phyloP scores from a whole-genome alignment of 2,329 filamentous ascomycete genomes.

The Pyricularia pennisetigena region DNA sequence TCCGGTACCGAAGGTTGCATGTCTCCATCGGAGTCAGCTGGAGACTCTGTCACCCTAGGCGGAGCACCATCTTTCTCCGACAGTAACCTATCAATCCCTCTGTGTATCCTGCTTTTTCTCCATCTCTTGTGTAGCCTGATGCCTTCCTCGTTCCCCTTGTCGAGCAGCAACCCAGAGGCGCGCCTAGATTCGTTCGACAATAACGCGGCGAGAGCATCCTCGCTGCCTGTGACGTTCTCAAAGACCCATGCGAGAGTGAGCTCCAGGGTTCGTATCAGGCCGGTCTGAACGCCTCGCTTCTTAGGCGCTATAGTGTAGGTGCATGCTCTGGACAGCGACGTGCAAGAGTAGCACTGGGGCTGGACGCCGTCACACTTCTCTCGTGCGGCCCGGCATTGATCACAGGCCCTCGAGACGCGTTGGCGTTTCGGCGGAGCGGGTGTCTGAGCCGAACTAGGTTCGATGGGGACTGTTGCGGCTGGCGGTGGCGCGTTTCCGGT shows the following conservation, averaged over 20 bases:
- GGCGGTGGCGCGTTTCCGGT: slow-evolving; percentile 7
- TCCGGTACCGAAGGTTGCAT: not conserved
- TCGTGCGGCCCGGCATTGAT: slow-evolving; percentile 55
- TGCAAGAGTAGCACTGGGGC: slow-evolving; percentile 58
- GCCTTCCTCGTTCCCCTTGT: slow-evolving; percentile 44
- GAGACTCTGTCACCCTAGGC: slow-evolving; percentile 20
- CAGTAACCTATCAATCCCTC: slow-evolving; percentile 52
- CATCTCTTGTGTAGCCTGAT: slow-evolving; percentile 52
- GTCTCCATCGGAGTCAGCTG: slow-evolving; percentile 20
- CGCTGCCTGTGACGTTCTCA: slow-evolving; percentile 47
- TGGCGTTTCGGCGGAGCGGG: slow-evolving; percentile 42
- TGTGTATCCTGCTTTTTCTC: slow-evolving; percentile 52
- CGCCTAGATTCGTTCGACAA: slow-evolving; percentile 34
- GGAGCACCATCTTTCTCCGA: slow-evolving; percentile 30
- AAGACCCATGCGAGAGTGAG: slow-evolving; percentile 58
- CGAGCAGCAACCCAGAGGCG: slow-evolving; percentile 35
- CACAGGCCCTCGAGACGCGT: slow-evolving; percentile 58
- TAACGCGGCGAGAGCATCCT: slow-evolving; percentile 45
- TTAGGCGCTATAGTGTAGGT: slow-evolving; percentile 65
- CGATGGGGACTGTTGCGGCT: slow-evolving; percentile 12
- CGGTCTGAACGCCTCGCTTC: slow-evolving; percentile 71
- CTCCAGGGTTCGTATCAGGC: slow-evolving; percentile 67
- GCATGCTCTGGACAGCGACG: slow-evolving; percentile 51
- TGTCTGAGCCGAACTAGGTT: not conserved
- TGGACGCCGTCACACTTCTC: slow-evolving; percentile 65